phyloP scores from a whole-genome alignment of 78 protist genomes.

The Tieghemostelium lacteum region DNA sequence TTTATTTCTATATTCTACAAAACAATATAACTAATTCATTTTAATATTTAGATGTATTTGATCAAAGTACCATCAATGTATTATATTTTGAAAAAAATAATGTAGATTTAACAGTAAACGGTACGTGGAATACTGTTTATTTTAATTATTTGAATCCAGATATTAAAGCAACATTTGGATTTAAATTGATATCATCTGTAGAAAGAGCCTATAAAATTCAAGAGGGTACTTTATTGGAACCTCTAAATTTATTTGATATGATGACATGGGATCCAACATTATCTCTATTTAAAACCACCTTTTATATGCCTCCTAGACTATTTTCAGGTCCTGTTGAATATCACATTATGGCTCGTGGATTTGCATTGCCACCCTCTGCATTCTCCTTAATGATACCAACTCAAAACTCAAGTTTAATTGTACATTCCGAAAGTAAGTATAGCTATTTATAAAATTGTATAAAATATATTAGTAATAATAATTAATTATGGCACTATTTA shows the following conservation, averaged over 20 bases:
- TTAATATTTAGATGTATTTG: no score
- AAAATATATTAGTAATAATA: background rate
- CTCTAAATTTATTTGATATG: background rate
- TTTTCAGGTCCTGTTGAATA: background rate
- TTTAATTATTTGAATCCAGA: background rate
- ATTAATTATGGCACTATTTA: background rate
- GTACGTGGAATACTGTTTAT: background rate
- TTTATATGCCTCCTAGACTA: background rate
- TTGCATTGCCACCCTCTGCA: background rate
- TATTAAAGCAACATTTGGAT: background rate
- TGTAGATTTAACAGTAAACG: conserved; percentile 7
- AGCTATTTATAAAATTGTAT: background rate
- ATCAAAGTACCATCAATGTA: background rate
- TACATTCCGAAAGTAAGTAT: background rate
- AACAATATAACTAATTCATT: no score
- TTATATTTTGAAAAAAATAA: conserved; percentile 1
- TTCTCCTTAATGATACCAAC: background rate
- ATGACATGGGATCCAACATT: background rate
- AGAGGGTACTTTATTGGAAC: background rate
- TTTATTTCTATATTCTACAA: no score
- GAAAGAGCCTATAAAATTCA: background rate
- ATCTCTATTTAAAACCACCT: background rate
- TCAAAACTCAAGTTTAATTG: background rate
- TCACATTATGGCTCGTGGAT: background rate
- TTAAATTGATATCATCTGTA: background rate